Evolutionary conservation across 2,329 filamentous ascomycete genomes (phyloP).

Genomic region (Phaeomoniella chlamydospora): DNA sequence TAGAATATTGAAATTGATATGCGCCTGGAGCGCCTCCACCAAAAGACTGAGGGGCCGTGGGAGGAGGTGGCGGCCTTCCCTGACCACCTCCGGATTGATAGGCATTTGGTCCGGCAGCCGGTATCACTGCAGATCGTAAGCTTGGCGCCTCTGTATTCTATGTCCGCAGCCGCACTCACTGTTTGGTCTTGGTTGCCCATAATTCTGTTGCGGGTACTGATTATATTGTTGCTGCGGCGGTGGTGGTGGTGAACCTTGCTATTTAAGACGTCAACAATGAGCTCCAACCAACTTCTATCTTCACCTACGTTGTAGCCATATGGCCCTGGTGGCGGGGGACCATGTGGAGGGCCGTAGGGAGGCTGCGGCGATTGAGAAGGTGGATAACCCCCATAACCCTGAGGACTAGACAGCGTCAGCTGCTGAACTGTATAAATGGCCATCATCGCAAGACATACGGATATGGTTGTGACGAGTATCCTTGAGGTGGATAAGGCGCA

Average conservation of each 20-base stretch:
- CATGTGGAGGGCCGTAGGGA: slow-evolving; percentile 16
- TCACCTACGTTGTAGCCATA: slow-evolving; percentile 23
- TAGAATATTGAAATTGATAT: slow-evolving; percentile 83
- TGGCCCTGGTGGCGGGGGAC: slow-evolving; percentile 17
- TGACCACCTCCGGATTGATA: slow-evolving; percentile 43
- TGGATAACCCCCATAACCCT: slow-evolving; percentile 15
- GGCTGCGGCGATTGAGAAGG: slow-evolving; percentile 17
- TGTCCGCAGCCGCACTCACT: slow-evolving; percentile 8
- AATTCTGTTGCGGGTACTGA: not conserved
- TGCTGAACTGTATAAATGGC: not conserved
- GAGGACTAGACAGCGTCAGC: slow-evolving; percentile 3
- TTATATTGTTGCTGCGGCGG: not conserved
- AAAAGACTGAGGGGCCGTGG: slow-evolving; percentile 54
- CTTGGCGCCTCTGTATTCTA: slow-evolving; percentile 1
- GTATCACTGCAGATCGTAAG: slow-evolving; percentile 18
- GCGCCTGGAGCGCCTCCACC: slow-evolving; percentile 64
- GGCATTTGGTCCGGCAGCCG: slow-evolving; percentile 34
- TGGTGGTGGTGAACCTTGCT: slow-evolving; percentile 1
- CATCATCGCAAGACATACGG: slow-evolving; percentile 12
- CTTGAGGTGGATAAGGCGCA: slow-evolving; percentile 16
- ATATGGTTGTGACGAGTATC: slow-evolving; percentile 19
- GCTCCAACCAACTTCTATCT: not conserved
- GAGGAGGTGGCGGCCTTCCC: slow-evolving; percentile 50
- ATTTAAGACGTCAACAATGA: not conserved
- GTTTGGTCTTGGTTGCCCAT: slow-evolving; percentile 7